phyloP scores from a whole-genome alignment of 805 yeast species.

The Clavispora carvajalis region DNA sequence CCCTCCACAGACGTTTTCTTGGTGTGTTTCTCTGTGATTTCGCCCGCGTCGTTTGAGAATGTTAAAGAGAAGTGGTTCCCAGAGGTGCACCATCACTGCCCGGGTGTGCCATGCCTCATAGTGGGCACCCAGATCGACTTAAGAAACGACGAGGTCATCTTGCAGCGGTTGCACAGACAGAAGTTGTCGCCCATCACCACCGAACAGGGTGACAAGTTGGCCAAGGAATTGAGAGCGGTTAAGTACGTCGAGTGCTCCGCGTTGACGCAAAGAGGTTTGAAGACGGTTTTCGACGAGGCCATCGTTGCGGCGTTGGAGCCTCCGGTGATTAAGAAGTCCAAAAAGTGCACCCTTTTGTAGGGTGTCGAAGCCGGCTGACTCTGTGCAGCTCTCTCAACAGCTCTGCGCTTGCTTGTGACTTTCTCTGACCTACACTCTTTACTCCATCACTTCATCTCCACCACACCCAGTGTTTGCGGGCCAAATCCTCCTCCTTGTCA shows the following conservation, averaged over 20 bases:
- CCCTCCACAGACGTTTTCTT: slow-evolving; percentile 96
- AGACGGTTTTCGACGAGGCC: slow-evolving; percentile 97
- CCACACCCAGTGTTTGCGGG: neutral
- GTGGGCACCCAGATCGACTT: slow-evolving; percentile 97
- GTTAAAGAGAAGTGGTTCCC: slow-evolving; percentile 99
- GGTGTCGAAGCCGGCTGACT: neutral
- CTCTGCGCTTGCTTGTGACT: neutral
- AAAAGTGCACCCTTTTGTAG: slow-evolving; percentile 83
- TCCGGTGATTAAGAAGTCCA: slow-evolving; percentile 74
- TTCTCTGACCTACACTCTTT: neutral
- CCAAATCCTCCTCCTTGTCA: slow-evolving; percentile 1
- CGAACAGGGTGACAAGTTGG: slow-evolving; percentile 88
- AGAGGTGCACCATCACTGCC: slow-evolving; percentile 93
- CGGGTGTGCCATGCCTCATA: slow-evolving; percentile 95
- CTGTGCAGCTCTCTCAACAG: neutral
- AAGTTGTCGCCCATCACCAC: slow-evolving; percentile 79
- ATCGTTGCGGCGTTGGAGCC: slow-evolving; percentile 98
- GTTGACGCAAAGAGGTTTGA: slow-evolving; percentile 91
- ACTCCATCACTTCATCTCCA: neutral
- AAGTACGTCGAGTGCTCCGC: slow-evolving; percentile 98
- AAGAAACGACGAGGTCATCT: slow-evolving; percentile 86
- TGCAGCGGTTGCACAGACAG: slow-evolving; percentile 86
- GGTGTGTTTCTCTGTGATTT: slow-evolving; percentile 93
- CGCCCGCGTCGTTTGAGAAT: slow-evolving; percentile 96
- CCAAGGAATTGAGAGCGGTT: slow-evolving; percentile 91